Conservation (phyloP, 208 protist genomes). For the Crithidia sp. region DNA sequence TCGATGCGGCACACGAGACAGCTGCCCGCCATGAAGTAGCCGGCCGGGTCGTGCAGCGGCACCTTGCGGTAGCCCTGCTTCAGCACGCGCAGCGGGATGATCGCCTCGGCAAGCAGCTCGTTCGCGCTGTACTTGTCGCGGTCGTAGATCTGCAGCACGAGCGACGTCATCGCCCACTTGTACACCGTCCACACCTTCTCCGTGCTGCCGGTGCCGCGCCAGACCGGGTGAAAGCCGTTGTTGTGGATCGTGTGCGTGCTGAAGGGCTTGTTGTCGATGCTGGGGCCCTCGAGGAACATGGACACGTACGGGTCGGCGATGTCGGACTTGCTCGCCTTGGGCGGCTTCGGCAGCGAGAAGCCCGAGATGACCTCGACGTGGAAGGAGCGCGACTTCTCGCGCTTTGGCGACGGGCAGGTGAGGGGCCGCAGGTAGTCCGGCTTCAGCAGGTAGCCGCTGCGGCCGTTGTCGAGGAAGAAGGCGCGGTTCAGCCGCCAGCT, state of each 20-base stretch:
- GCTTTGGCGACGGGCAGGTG: background rate
- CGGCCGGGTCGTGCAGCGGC: slow-evolving; percentile 50
- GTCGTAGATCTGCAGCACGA: slow-evolving; percentile 78
- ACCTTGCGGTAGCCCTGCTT: slow-evolving; percentile 60
- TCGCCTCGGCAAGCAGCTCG: slow-evolving; percentile 57
- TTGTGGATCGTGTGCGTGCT: slow-evolving; percentile 51
- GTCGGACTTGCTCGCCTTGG: slow-evolving; percentile 42
- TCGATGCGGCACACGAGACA: slow-evolving; percentile 47
- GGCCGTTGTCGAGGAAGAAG: slow-evolving; percentile 93
- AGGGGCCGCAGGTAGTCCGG: slow-evolving; percentile 62
- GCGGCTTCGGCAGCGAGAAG: slow-evolving; percentile 70
- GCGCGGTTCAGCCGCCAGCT: slow-evolving; percentile 81
- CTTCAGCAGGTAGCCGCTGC: slow-evolving; percentile 95
- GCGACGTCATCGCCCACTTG: slow-evolving; percentile 52
- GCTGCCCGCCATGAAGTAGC: slow-evolving; percentile 47
- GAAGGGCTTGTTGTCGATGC: slow-evolving; percentile 28
- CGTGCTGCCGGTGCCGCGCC: slow-evolving; percentile 51
- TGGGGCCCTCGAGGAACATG: slow-evolving; percentile 60
- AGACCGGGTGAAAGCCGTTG: slow-evolving; percentile 83
- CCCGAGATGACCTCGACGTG: slow-evolving; percentile 70
- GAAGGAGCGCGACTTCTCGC: slow-evolving; percentile 37
- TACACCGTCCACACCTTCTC: slow-evolving; percentile 55
- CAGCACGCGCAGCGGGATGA: slow-evolving; percentile 61
- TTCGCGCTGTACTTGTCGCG: slow-evolving; percentile 46
- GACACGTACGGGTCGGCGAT: slow-evolving; percentile 69